Base-by-base conservation (phyloP, 1,284 basidiomycete genomes). In the Cryptococcus sp. region DNA sequence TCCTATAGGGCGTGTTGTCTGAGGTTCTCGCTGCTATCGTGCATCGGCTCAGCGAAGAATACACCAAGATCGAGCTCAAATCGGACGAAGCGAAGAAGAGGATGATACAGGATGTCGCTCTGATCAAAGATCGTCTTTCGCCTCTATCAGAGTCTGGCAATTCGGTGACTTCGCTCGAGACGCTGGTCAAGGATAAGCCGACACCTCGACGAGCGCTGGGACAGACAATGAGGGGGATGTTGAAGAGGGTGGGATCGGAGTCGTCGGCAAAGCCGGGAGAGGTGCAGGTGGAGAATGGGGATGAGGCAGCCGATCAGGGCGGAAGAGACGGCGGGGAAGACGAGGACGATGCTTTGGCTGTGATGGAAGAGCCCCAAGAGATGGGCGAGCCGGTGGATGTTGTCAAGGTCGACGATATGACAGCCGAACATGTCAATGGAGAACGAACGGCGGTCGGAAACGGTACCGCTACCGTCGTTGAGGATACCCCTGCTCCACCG, bases 11-110 rank as follows among this genome's bases (percentile, higher is more conserved):
- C 65, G 88, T 97, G 62, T 92, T 94, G 86, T 82, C 83, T 26
- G 87, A 93, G 68, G 91, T 95, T 14, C 85, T 93, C 56, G 85
- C 84, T 21, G 83, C 87, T n/a, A 91, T 94, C 69, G 90, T 90
- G 68, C 83, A 86, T 67, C 82, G 86, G 40, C 76, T 97, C 10
- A 83, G 84, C 34, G 87, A 92, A 64, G 87, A 91, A 68, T 94
- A 85, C 69, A 76, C 76, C 40, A 82, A 79, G 63, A 82, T 94
- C 44, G 86, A 90, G 56, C 75, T 95, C 36, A 87, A 85, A 48
- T 82, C 79, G 57, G 80, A 82, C 50, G 85, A 84, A 48, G 89
- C 86, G 16, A 94, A 92, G 74, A 80, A 82, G 50, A 80, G 86
- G 54, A 77, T 92, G 60, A 72, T 87, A 43, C 80, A 80, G 51